phyloP scores from a whole-genome alignment of 805 yeast genomes.

The Lipomyces japonicus region DNA sequence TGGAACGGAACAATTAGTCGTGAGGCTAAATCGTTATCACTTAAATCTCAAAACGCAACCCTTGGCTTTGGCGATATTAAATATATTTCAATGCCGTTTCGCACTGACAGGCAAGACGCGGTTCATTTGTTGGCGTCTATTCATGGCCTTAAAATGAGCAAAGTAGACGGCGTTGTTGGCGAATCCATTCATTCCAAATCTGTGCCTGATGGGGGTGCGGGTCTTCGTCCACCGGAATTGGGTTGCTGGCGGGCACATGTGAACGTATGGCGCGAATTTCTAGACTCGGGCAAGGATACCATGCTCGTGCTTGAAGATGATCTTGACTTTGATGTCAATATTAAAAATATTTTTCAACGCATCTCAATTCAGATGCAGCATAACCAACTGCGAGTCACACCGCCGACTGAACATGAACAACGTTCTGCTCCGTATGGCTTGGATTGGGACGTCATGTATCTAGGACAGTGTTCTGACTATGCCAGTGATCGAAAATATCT shows the following conservation, averaged over 20 bases:
- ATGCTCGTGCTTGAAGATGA: conserved; percentile 21
- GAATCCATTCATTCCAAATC: conserved; percentile 9
- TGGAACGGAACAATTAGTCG: background rate
- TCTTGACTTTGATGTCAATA: conserved; percentile 16
- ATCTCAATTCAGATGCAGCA: conserved; percentile 17
- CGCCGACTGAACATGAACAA: conserved; percentile 10
- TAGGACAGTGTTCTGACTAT: conserved; percentile 22
- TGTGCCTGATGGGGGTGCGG: conserved; percentile 8
- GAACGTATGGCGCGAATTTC: conserved; percentile 17
- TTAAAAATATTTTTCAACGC: conserved; percentile 13
- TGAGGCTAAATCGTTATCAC: background rate
- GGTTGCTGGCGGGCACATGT: conserved; percentile 25
- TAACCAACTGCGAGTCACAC: conserved; percentile 14
- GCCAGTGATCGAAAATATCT: conserved; percentile 12
- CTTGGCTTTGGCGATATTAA: conserved; percentile 21
- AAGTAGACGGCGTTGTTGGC: conserved; percentile 16
- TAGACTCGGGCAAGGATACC: conserved; percentile 14
- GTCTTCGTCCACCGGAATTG: conserved; percentile 10
- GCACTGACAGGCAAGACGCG: conserved; percentile 21
- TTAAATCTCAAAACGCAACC: conserved; percentile 9
- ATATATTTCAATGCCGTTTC: conserved; percentile 17
- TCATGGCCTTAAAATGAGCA: conserved; percentile 9
- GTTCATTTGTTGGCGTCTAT: conserved; percentile 11
- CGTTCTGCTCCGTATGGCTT: conserved; percentile 17
- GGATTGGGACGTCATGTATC: conserved; percentile 20